Percentiles rank a stretch among this genome's conserved stretches.
Conservation (phyloP, 345 rosid species). For the Eucalyptus erythrocorys region DNA sequence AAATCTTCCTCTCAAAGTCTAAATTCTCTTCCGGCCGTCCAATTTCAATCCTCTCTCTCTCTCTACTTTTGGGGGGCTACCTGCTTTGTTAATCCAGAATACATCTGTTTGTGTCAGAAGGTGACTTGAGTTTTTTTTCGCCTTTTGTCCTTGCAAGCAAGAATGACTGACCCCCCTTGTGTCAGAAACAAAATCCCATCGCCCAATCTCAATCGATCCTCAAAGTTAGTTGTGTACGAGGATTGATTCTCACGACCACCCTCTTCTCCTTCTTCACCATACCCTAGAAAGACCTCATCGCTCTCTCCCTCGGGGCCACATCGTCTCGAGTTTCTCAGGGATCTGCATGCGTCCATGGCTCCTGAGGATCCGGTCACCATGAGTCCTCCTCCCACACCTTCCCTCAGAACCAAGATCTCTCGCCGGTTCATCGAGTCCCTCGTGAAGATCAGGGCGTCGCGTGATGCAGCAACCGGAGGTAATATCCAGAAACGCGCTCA, state of each 20-base stretch:
- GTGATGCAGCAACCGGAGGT: neutral
- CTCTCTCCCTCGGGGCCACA: neutral
- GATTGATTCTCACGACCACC: neutral
- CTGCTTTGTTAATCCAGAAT: neutral
- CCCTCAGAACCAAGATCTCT: conserved; percentile 8
- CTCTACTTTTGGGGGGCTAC: neutral
- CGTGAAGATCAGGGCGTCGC: neutral
- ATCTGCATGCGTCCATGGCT: neutral
- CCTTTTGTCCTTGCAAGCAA: conserved; percentile 10
- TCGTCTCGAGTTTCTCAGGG: neutral
- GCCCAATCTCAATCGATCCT: conserved; percentile 1
- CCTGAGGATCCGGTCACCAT: neutral
- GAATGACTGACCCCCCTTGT: conserved; percentile 4
- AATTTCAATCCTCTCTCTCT: conserved; percentile 1
- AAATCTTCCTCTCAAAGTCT: neutral
- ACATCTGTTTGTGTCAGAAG: neutral
- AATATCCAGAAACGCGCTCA: neutral
- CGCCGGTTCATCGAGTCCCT: conserved; percentile 8
- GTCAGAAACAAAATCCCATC: conserved; percentile 20
- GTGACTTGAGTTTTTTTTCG: neutral
- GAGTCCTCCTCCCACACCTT: neutral
- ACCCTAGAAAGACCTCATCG: neutral
- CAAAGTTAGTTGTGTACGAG: neutral
- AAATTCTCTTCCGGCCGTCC: conserved; percentile 15
- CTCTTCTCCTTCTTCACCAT: neutral